Base-by-base conservation (phyloP, 1,284 basidiomycete species). In the Inonotus hispidus region DNA sequence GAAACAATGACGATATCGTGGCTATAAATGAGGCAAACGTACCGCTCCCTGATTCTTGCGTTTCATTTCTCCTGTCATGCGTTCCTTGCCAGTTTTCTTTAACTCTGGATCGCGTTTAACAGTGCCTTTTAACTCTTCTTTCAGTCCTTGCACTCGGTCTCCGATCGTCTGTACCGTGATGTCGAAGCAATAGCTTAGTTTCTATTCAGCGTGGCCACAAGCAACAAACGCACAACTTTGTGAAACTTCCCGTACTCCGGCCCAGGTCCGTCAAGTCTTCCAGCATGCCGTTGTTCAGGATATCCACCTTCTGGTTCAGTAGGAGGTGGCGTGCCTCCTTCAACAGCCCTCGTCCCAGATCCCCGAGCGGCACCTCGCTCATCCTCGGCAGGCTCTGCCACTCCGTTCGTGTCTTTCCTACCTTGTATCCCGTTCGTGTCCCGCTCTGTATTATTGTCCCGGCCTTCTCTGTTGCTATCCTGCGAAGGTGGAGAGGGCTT, bases 271-370 rank as follows among this genome's bases (percentile, higher is more conserved):
- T 59, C 53, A 19, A 71, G 67, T 39, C 66, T 61, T 4, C 70
- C 70, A 0, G 69, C 69, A 58, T 71, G 70, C 45, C 63, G 47
- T 56, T 70, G 70, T 35, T 67, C 65, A 6, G 70, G 69, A 23
- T 68, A 68, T 11, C 63, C 62, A 32, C 63, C 57, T 21, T 63
- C 62, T 23, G 53, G 49, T 19, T 53, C 62, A 6, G 53, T 21
- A 21, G 35, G 45, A n/a, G n/a, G n/a, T n/a, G n/a, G n/a, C n/a
- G n/a, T 21, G 39, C 7, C 8, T 38, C 35, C 29, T 43, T 39
- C n/a, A 13, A 13, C 27, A 23, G 60, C 39, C 4, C 23, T 14
- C 11, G 21, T 35, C 6, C 56, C 53, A 19, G 23, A n/a, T 3
- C 49, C 47, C 1, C 50, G 47, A 35, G 56, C 61, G 2, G 56